A percentile compares a stretch with the other conserved stretches of the same genome.
Conservation (phyloP, 768 basidiomycete genomes). For the Saitozyma sp. region DNA sequence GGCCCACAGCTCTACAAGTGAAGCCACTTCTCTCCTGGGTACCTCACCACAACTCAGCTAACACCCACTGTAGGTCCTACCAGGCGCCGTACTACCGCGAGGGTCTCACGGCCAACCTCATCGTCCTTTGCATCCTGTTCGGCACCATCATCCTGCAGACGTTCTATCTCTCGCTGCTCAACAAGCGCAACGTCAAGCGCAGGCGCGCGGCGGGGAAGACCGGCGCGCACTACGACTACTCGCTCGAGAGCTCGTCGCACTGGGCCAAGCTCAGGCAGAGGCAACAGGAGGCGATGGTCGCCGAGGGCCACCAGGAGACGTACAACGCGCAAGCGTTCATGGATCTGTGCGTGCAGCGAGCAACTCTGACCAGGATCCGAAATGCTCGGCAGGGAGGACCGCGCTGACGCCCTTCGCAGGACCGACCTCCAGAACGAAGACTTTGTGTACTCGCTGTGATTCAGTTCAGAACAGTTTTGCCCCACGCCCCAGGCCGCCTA, state of each 20-base stretch:
- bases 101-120: slow-evolving; percentile 16
- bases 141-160: slow-evolving; percentile 21
- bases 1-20: slow-evolving; percentile 5
- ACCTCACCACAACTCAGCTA: too few species aligned
- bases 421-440: too few species aligned
- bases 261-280: slow-evolving; percentile 13
- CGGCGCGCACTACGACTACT: slow-evolving; percentile 21
- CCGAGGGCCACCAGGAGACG: slow-evolving; percentile 11
- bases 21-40: not conserved
- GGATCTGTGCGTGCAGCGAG: slow-evolving; percentile 8
- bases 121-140: slow-evolving; percentile 18
- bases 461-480: too few species aligned
- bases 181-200: slow-evolving; percentile 20
- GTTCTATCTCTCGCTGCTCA: slow-evolving; percentile 18
- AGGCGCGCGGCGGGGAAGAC: slow-evolving; percentile 20
- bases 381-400: too few species aligned
- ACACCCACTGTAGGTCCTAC: too few species aligned
- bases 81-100: too few species aligned
- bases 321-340: slow-evolving; percentile 24
- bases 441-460: too few species aligned
- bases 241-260: slow-evolving; percentile 14
- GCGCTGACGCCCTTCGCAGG: too few species aligned
- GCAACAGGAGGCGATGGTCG: slow-evolving; percentile 4
- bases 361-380: too few species aligned
- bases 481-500: too few species aligned